Conservation (phyloP, 805 yeast species). For the Saccharomyces mikatae region DNA sequence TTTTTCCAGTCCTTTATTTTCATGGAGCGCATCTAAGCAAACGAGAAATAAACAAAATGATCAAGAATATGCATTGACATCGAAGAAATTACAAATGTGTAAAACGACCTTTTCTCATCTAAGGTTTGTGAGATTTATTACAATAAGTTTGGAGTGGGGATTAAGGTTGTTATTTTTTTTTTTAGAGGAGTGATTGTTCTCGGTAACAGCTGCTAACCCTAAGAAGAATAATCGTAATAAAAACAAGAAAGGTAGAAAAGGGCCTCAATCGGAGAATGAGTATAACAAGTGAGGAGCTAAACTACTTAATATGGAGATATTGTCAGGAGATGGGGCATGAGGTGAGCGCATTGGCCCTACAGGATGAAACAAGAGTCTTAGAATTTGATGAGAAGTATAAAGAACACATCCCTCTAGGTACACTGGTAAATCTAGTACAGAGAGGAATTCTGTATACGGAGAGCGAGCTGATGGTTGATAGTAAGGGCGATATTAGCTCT, state of each 20-base stretch:
- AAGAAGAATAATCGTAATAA: neutral
- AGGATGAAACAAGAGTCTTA: slow-evolving; percentile 60
- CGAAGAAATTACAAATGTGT: neutral
- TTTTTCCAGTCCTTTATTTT: neutral
- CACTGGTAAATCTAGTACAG: slow-evolving; percentile 73
- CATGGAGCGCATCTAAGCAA: neutral
- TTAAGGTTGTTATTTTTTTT: neutral
- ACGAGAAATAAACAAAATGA: neutral
- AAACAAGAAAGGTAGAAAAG: neutral
- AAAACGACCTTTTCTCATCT: neutral
- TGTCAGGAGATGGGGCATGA: slow-evolving; percentile 77
- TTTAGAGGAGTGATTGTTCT: neutral
- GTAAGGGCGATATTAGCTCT: slow-evolving; percentile 14
- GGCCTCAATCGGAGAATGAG: slow-evolving; percentile 45
- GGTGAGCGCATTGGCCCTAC: slow-evolving; percentile 70
- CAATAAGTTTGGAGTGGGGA: neutral
- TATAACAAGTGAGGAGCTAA: slow-evolving; percentile 71
- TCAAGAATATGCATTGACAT: neutral
- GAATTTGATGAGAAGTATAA: slow-evolving; percentile 46
- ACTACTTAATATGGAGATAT: slow-evolving; percentile 88
- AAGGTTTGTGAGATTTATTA: neutral
- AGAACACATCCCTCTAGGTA: slow-evolving; percentile 61
- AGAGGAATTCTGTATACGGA: slow-evolving; percentile 76
- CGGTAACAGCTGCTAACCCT: neutral
- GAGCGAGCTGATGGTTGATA: slow-evolving; percentile 48